Base-by-base conservation (phyloP, 768 basidiomycete genomes). In the Podaxis carcinomalis region DNA sequence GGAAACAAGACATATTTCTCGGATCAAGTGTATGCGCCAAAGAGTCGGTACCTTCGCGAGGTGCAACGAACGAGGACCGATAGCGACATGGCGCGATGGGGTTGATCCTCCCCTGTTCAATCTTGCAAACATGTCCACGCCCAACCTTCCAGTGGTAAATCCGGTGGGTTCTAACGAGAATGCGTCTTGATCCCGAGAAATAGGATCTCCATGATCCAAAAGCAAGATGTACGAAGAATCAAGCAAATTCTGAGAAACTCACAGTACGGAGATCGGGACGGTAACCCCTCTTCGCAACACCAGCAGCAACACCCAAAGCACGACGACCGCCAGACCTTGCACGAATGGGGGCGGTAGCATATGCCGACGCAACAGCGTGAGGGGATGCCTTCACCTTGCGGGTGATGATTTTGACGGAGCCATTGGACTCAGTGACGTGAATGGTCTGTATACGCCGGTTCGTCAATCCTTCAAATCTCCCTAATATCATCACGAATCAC, bases 81-180 rank as follows among this genome's bases (percentile, higher is more conserved):
- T 89, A 89, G 88, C 86, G 87, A 87, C 83, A 83, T 81, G 85
- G 81, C 77, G 81, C 78, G 71, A 68, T 68, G 75, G 73, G 78
- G 80, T 80, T 86, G 87, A 87, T 85, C 83, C 80, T 70, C 80
- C 80, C 78, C 71, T 68, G 73, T 73, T 79, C 79, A 67, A 74
- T 93, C 74, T 93, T 86, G 91, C 91, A 93, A 83, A 89, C 90
- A 77, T 90, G 87, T 93, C 91, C 90, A 93, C 91, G 84, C 91
- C 89, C 90, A 82, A 77, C 90, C 81, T 88, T 92, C 89, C 74
- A 69, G 68, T 77, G 66, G 81, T 74, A 74, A 67, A 73, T 90
- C 88, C 88, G 84, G 90, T 80, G 88, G 91, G 91, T 91, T 93
- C 91, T 93, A 93, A 87, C 87, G 87, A 83, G 86, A 87, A 77